A percentile compares a stretch with the other conserved stretches of the same genome.
phyloP scores from a whole-genome alignment of 129 eudicot genomes.

The Escallonia rubra region DNA sequence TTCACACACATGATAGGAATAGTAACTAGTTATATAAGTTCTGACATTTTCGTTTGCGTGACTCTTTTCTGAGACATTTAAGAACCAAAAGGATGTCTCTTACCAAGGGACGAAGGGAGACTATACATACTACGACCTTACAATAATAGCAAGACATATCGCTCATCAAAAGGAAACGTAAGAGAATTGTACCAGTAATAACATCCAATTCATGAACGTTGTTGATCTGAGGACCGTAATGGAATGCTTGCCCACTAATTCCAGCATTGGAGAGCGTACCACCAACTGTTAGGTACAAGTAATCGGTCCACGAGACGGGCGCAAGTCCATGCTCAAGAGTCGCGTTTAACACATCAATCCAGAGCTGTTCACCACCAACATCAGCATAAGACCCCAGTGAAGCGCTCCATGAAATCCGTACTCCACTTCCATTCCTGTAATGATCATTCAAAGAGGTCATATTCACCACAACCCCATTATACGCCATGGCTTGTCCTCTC shows the following conservation, averaged over 20 bases:
- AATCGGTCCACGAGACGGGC: constrained; percentile 94
- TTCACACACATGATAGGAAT: no score
- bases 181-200: constrained; percentile 51
- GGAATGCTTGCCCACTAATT: constrained; percentile 76
- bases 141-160: neutral
- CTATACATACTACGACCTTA: no score
- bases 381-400: constrained; percentile 61
- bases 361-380: constrained; percentile 75
- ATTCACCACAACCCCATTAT: constrained; percentile 69
- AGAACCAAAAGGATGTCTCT: no score
- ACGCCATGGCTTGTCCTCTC: constrained; percentile 80
- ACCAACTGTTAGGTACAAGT: constrained; percentile 76
- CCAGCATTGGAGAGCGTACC: constrained; percentile 95
- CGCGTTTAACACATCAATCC: constrained; percentile 70
- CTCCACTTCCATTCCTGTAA: constrained; percentile 2
- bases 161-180: neutral
- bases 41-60: no score
- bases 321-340: constrained; percentile 56
- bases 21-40: no score
- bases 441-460: constrained; percentile 30
- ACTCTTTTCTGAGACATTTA: neutral
- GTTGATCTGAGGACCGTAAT: constrained; percentile 80
- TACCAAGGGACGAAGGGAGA: neutral
- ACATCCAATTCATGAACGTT: constrained; percentile 84
- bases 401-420: constrained; percentile 46